Conservation (phyloP, 371 early-diverging fungal genomes). For the Dentiscutata heterogama region DNA sequence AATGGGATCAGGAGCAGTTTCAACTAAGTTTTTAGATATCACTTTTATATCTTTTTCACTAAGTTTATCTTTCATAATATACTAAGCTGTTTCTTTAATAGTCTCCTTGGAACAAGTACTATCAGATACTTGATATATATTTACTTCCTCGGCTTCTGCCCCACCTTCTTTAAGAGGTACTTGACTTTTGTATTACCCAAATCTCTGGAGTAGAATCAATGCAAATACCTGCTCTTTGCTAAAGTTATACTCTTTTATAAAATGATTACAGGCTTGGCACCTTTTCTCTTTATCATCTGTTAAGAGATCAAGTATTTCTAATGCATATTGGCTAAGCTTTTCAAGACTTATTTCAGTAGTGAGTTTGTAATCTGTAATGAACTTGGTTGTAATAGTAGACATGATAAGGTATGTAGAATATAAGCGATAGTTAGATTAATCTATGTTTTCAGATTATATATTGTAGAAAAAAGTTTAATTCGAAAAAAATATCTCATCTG, state of each 20-base stretch:
- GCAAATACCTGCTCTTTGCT: constrained; percentile 13
- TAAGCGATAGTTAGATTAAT: no score
- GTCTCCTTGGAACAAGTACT: not conserved
- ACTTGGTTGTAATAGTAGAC: not conserved
- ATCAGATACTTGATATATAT: not conserved
- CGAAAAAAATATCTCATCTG: no score
- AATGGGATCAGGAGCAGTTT: constrained; percentile 9
- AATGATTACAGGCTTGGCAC: not conserved
- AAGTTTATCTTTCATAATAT: not conserved
- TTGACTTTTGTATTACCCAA: not conserved
- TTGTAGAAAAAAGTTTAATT: no score
- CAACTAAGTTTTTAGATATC: not conserved
- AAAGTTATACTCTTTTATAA: not conserved
- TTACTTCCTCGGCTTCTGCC: not conserved
- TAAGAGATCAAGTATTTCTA: not conserved
- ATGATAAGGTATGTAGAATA: not conserved
- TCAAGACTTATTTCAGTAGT: not conserved
- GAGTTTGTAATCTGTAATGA: not conserved
- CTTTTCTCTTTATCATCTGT: not conserved
- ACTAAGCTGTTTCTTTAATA: not conserved
- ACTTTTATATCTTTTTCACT: constrained; percentile 22
- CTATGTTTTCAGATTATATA: no score
- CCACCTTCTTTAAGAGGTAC: not conserved
- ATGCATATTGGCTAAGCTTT: not conserved
- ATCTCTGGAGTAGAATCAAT: constrained; percentile 23